Conservation (phyloP, 805 yeast genomes). For the Nakazawaea wickerhamii region DNA sequence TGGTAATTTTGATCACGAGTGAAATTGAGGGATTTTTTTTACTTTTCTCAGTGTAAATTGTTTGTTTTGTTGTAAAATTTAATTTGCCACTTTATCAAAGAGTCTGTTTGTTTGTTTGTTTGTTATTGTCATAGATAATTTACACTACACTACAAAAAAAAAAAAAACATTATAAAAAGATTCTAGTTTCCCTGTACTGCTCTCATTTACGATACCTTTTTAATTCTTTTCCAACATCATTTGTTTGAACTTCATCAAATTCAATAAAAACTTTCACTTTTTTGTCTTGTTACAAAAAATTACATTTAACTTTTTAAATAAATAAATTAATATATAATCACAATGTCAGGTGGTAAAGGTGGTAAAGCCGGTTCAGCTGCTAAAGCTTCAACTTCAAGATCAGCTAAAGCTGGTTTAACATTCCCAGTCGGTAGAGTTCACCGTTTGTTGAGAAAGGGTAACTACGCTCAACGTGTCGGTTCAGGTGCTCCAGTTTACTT, state of each 20-base stretch:
- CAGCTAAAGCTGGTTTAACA: slow-evolving; percentile 96
- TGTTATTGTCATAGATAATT: too few relatives aligned
- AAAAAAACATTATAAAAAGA: slow-evolving; percentile 5
- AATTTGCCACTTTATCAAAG: too few relatives aligned
- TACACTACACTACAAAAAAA: too few relatives aligned
- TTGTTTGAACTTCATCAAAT: slow-evolving; percentile 12
- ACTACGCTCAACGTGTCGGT: slow-evolving; percentile 98
- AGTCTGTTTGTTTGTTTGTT: slow-evolving; percentile 2
- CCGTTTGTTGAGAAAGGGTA: slow-evolving; percentile 93
- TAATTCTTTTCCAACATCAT: slow-evolving; percentile 13
- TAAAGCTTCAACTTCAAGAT: slow-evolving; percentile 96
- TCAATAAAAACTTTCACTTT: slow-evolving; percentile 14
- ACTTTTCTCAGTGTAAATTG: not conserved
- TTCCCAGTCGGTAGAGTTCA: slow-evolving; percentile 99
- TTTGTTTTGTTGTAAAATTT: slow-evolving; percentile 1
- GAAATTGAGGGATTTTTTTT: not conserved
- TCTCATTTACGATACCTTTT: not conserved
- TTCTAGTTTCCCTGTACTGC: not conserved
- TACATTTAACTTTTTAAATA: not conserved
- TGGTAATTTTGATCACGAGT: not conserved
- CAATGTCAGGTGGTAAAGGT: slow-evolving; percentile 71
- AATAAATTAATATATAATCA: slow-evolving; percentile 14
- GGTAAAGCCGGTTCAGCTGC: slow-evolving; percentile 94
- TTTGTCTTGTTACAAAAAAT: slow-evolving; percentile 1
- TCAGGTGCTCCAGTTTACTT: slow-evolving; percentile 98